Evolutionary conservation across 352 stramenopile genomes (phyloP), one percentile per base, ranked within the genome.

Genomic region (Phytophthora constricta): DNA sequence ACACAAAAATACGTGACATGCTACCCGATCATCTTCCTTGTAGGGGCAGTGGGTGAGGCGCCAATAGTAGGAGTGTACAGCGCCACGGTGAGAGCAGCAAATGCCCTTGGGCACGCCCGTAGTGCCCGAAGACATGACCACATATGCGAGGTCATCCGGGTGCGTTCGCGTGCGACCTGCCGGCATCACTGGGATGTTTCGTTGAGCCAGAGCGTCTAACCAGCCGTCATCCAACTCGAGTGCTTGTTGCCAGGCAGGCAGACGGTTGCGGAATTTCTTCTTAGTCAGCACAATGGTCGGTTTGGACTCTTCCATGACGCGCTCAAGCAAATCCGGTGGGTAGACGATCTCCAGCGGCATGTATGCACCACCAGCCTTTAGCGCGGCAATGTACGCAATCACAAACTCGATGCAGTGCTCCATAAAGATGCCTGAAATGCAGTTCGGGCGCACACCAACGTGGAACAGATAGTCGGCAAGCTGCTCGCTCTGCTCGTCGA

Each of bases 1-100:
- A 98, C 3, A 98, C 91, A 98, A 98, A 68, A 98, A 98, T 19
- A 98, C 92, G 63, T 97, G 95, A 48, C 87, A 97, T 23, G 92
- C 93, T 50, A 97, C 91, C 45, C 85, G 79, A 27, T 97, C 86
- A 37, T 95, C 78, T 39, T 82, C 74, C 23, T 86, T 71, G 48
- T 83, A 91, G 11, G 85, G 81, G 14, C 83, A 92, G 49, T 91
- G 78, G n/a, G 79, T 80, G 13, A 96, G 79, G 1, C 92, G 91
- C 82, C 93, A 97, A 51, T 96, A 55, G 71, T 98, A 98, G 14
- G 91, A 98, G 71, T 97, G 91, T 13, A 97, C 90, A 5, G 93
- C 90, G 25, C 91, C 92, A 27, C 95, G 89, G 71, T 98, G 95
- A 13, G 93, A 93, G 54, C 92, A 97, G 74, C 90, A 97, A 62